Conservation (phyloP, 345 rosid species). For the Camelina neglecta region DNA sequence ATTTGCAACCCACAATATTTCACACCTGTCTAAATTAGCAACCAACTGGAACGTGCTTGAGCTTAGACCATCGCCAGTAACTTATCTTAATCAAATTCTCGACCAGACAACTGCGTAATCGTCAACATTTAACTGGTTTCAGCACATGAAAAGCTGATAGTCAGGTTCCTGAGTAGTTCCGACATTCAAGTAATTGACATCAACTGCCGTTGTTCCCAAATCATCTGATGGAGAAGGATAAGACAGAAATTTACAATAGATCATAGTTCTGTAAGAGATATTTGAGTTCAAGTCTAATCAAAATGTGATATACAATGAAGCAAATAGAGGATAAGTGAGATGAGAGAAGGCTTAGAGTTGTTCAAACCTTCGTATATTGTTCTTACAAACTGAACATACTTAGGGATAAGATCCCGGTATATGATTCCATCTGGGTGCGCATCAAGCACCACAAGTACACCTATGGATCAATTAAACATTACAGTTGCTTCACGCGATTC, state of each 20-base stretch:
- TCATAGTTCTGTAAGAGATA: background rate
- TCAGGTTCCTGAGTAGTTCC: slow-evolving; percentile 52
- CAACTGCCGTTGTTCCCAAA: slow-evolving; percentile 62
- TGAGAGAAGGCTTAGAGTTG: slow-evolving; percentile 10
- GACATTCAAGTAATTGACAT: slow-evolving; percentile 76
- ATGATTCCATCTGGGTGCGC: slow-evolving; percentile 86
- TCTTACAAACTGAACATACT: slow-evolving; percentile 66
- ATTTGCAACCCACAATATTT: background rate
- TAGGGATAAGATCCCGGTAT: slow-evolving; percentile 79
- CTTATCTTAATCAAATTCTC: slow-evolving; percentile 7
- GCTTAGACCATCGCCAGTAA: slow-evolving; percentile 5
- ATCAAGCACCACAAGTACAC: slow-evolving; percentile 84
- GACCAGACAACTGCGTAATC: background rate
- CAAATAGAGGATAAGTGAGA: background rate
- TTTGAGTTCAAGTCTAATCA: background rate
- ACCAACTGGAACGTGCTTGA: slow-evolving; percentile 8
- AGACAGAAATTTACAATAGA: background rate
- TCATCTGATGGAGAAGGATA: slow-evolving; percentile 53
- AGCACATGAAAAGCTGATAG: slow-evolving; percentile 73
- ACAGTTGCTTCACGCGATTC: background rate
- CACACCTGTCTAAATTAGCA: background rate
- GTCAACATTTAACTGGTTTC: slow-evolving; percentile 28
- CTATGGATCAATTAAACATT: slow-evolving; percentile 43
- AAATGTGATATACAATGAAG: background rate
- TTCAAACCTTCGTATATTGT: slow-evolving; percentile 89